Percentiles rank a stretch among this genome's conserved stretches.
Evolutionary conservation across 306 rosid genomes (phyloP).

Genomic region (Amphicarpaea edgeworthii): DNA sequence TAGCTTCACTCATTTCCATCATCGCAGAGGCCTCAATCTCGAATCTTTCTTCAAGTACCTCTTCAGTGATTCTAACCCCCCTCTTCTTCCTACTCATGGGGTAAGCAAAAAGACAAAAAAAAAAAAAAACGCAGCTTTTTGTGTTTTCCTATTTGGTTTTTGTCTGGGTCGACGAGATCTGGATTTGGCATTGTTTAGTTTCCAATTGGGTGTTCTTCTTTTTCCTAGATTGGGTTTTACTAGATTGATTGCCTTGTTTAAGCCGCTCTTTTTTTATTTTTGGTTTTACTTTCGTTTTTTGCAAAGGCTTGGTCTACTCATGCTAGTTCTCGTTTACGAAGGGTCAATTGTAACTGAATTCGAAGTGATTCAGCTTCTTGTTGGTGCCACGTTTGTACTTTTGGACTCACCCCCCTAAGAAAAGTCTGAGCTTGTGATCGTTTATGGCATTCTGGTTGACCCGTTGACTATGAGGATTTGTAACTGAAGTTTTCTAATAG

Average conservation of each 20-base stretch:
- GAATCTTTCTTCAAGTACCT: slow-evolving; percentile 85
- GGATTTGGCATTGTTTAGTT: slow-evolving; percentile 37
- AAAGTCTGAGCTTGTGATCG: not conserved
- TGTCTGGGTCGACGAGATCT: slow-evolving; percentile 19
- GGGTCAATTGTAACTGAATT: slow-evolving; percentile 22
- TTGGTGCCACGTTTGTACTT: slow-evolving; percentile 19
- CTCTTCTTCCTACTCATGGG: slow-evolving; percentile 58
- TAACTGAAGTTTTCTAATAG: not conserved
- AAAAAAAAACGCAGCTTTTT: not conserved
- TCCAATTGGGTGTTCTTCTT: slow-evolving; percentile 21
- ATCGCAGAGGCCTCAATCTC: slow-evolving; percentile 72
- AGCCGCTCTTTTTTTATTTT: not conserved
- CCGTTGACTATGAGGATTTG: not conserved
- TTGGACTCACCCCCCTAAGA: not conserved
- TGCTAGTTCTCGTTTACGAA: not conserved
- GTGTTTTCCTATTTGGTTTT: not conserved
- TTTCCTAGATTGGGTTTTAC: slow-evolving; percentile 4
- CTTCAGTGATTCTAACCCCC: slow-evolving; percentile 69
- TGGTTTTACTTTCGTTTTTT: not conserved
- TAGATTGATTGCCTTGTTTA: not conserved
- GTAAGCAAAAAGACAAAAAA: slow-evolving; percentile 38
- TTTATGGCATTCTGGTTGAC: slow-evolving; percentile 29
- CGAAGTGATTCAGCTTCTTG: slow-evolving; percentile 3
- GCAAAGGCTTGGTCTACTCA: not conserved
- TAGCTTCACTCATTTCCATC: slow-evolving; percentile 72